Conservation (phyloP, 192 early-diverging fungal species). For the Coemansia sp. region DNA sequence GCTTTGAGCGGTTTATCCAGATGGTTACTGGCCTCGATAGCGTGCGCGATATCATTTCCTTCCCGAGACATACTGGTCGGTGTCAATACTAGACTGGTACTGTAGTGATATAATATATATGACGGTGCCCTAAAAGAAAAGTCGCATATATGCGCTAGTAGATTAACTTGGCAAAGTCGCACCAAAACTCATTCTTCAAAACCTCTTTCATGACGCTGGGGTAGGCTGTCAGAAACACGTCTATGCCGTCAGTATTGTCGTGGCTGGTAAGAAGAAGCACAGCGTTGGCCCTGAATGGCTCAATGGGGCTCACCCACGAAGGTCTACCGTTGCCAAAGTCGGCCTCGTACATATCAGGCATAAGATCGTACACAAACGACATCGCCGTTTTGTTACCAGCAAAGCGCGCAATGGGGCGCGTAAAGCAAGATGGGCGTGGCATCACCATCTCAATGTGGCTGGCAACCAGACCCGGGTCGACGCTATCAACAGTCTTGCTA, state of each 20-base stretch:
- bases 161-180: slow-evolving; percentile 25
- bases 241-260: slow-evolving; percentile 33
- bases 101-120: neutral
- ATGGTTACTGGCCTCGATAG: slow-evolving; percentile 79
- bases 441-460: slow-evolving; percentile 33
- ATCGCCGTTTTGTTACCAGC: slow-evolving; percentile 17
- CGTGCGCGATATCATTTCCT: slow-evolving; percentile 72
- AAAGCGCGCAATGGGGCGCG: slow-evolving; percentile 33
- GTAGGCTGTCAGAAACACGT: slow-evolving; percentile 44
- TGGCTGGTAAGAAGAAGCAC: slow-evolving; percentile 28
- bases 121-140: neutral
- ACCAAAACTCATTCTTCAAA: slow-evolving; percentile 44
- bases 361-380: slow-evolving; percentile 44
- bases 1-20: slow-evolving; percentile 80
- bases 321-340: slow-evolving; percentile 46
- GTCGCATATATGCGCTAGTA: slow-evolving; percentile 14
- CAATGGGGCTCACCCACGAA: slow-evolving; percentile 44
- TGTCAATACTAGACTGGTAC: slow-evolving; percentile 54
- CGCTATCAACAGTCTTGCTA: slow-evolving; percentile 6
- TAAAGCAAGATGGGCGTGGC: slow-evolving; percentile 33
- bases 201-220: slow-evolving; percentile 44
- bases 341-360: slow-evolving; percentile 43
- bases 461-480: slow-evolving; percentile 22
- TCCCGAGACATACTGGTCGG: slow-evolving; percentile 56
- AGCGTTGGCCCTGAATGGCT: slow-evolving; percentile 46